phyloP scores from a whole-genome alignment of 2,329 filamentous ascomycete species.

The Thielaviopsis ethacetica region DNA sequence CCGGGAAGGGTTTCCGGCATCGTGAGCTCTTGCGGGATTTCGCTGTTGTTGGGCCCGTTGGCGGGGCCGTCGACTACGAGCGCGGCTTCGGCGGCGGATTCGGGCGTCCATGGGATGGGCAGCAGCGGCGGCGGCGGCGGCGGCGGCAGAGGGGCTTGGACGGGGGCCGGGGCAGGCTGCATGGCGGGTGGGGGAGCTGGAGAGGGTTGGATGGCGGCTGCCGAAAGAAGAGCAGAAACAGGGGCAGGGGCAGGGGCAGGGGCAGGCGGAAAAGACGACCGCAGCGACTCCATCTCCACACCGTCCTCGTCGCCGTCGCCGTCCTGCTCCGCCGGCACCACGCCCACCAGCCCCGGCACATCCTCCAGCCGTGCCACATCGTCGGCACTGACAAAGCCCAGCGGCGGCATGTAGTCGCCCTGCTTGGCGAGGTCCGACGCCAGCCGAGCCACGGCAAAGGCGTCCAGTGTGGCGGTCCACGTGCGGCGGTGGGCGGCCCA shows the following conservation, averaged over 20 bases:
- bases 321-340: not conserved
- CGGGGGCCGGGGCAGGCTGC: no score
- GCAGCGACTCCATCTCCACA: no score
- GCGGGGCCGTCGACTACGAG: conserved; percentile 9
- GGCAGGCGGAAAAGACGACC: no score
- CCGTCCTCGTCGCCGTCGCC: not conserved
- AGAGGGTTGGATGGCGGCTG: no score
- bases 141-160: not conserved
- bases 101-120: conserved; percentile 3
- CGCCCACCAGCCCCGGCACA: conserved; percentile 6
- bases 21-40: conserved; percentile 8
- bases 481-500: conserved; percentile 4
- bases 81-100: conserved; percentile 10
- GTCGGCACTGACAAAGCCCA: not conserved
- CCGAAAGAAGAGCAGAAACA: no score
- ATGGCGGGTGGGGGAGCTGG: no score
- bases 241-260: no score
- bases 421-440: conserved; percentile 1
- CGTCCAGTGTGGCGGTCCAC: conserved; percentile 9
- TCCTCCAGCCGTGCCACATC: conserved; percentile 2
- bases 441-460: conserved; percentile 8
- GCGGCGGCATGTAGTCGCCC: conserved; percentile 4
- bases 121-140: not conserved
- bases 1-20: not conserved
- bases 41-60: conserved; percentile 11